Percentiles rank a stretch among this genome's conserved stretches.
Conservation (phyloP, 768 basidiomycete species). For the Hericium coralloides region DNA sequence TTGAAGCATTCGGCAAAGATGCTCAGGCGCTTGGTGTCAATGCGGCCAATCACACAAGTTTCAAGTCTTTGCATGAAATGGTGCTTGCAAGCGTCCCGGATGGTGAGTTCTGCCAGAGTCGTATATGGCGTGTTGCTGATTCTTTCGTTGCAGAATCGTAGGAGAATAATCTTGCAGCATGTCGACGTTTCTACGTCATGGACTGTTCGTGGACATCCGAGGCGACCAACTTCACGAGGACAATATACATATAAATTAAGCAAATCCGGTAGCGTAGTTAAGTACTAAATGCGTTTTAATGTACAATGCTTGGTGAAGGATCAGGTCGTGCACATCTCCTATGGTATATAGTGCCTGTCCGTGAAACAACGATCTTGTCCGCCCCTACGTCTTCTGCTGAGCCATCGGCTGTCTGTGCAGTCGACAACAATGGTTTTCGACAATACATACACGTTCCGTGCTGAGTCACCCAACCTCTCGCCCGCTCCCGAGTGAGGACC, state of each 20-base stretch:
- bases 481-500: slow-evolving; percentile 45
- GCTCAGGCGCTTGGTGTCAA: slow-evolving; percentile 61
- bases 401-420: not conserved
- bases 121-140: not conserved
- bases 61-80: slow-evolving; percentile 47
- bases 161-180: too few relatives aligned
- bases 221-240: too few relatives aligned
- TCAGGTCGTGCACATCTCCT: slow-evolving; percentile 27
- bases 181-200: not conserved
- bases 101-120: slow-evolving; percentile 9
- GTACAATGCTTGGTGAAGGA: slow-evolving; percentile 20
- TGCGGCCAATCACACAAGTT: slow-evolving; percentile 42
- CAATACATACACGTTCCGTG: slow-evolving; percentile 45
- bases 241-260: not conserved
- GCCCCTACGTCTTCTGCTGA: not conserved
- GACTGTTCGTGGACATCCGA: not conserved
- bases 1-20: slow-evolving; percentile 75
- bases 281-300: slow-evolving; percentile 9
- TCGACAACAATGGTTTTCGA: slow-evolving; percentile 33
- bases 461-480: slow-evolving; percentile 52
- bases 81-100: slow-evolving; percentile 38
- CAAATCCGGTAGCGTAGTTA: not conserved
- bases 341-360: slow-evolving; percentile 57
- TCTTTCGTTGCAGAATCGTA: too few relatives aligned
- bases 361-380: slow-evolving; percentile 37